Evolutionary conservation across 2,329 filamentous ascomycete species (phyloP), one percentile per base, ranked within the genome.

Genomic region (Cytospora paraplurivora): DNA sequence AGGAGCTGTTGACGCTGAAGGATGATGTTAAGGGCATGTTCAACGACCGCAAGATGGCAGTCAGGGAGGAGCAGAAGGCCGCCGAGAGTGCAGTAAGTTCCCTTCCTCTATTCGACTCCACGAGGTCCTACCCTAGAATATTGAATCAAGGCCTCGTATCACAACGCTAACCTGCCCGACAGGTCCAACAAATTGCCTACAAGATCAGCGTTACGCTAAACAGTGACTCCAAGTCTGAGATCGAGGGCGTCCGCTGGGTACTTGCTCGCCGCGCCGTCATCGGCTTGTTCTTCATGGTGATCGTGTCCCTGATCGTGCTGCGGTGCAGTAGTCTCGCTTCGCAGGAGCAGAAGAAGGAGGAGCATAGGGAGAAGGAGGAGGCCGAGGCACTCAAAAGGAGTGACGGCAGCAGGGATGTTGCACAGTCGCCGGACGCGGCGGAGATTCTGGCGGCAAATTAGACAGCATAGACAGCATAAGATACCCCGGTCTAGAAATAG

Each of bases 11-110:
- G 62, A 89, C 85, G 38, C 79, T 98, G 64, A 95, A 92, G 70
- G 94, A 99, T 73, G 92, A 93, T 62, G 83, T 98, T n/a, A 92
- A 93, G 74, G 94, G 92, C 63, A 90, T 97, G 83, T 97, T 98
- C 74, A 94, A 98, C 72, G 94, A 99, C 74, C 87, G 96, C 51
- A 95, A 94, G 74, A 96, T 98, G 91, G 86, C 87, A 2, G 93
- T 96, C 1, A 82, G 93, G 61, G 91, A 94, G 75, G 91, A 97
- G 75, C 93, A 97, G 76, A 88, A 93, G 72, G 83, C 83, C 7
- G 89, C 91, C 72, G 94, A 98, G 73, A 91, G 90, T 57, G 88
- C 88, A 70, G 89, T 92, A 78, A 62, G 84, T 59, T 19, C 55
- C 51, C 44, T n/a, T 62, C 3, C 7, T 38, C 49, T 51, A n/a